Percentiles rank a stretch among this genome's conserved stretches.
phyloP scores from a whole-genome alignment of 2,329 filamentous ascomycete species.

The Alternaria consortialis region DNA sequence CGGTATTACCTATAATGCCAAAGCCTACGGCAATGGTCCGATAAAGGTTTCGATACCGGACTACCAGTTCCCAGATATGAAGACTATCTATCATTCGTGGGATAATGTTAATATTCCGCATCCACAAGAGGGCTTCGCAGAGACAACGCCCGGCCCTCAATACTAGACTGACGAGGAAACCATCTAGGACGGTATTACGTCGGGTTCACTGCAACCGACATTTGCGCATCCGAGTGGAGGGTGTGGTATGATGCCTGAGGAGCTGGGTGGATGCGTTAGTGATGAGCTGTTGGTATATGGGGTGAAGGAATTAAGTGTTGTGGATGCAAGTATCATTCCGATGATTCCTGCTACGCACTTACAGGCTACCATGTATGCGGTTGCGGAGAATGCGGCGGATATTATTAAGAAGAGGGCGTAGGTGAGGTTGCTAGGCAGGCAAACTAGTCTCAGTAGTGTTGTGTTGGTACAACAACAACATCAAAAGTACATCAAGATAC shows the following conservation, averaged over 20 bases:
- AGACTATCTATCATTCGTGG: constrained; percentile 14
- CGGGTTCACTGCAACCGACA: constrained; percentile 12
- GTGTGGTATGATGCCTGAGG: constrained; percentile 32
- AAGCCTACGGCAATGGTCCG: constrained; percentile 16
- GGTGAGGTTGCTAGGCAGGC: neutral
- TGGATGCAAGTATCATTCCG: constrained; percentile 37
- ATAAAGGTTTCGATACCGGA: constrained; percentile 17
- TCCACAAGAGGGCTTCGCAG: constrained; percentile 19
- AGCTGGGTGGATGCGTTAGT: constrained; percentile 28
- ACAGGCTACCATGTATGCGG: constrained; percentile 24
- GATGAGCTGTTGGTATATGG: constrained; percentile 31
- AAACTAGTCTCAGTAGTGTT: neutral
- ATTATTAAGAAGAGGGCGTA: constrained; percentile 2
- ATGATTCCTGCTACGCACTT: constrained; percentile 31
- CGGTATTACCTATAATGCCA: constrained; percentile 25
- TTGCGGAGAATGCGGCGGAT: constrained; percentile 14
- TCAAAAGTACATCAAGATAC: neutral
- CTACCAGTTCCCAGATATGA: constrained; percentile 23
- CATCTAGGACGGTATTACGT: constrained; percentile 1
- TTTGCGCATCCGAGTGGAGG: constrained; percentile 30
- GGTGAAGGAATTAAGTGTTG: constrained; percentile 28
- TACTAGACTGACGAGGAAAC: constrained; percentile 28
- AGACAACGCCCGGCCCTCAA: constrained; percentile 34
- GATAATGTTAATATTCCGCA: constrained; percentile 10
- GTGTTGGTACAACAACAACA: neutral